Evolutionary conservation across 2,329 filamentous ascomycete genomes (phyloP).

Genomic region (Aschersonia sp.): DNA sequence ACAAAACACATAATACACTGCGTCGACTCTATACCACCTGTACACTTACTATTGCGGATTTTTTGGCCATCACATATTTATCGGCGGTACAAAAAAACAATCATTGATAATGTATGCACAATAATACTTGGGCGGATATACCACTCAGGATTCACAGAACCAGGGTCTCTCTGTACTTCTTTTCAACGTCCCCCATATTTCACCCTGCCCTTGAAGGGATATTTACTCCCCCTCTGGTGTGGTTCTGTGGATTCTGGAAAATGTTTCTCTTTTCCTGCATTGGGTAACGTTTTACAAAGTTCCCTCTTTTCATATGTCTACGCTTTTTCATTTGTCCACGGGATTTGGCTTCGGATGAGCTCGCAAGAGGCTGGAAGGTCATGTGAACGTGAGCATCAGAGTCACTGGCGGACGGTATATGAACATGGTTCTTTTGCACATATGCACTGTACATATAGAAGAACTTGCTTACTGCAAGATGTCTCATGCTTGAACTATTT

Average conservation of each 20-base stretch:
- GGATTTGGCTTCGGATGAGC: too few relatives aligned
- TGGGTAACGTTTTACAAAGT: not conserved
- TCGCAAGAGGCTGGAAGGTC: not conserved
- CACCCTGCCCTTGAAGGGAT: not conserved
- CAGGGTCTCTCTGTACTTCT: slow-evolving; percentile 6
- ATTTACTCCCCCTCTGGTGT: not conserved
- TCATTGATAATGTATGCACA: not conserved
- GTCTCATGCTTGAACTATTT: not conserved
- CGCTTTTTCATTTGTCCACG: too few relatives aligned
- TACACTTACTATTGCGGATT: not conserved
- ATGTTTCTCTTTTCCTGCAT: not conserved
- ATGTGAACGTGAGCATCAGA: not conserved
- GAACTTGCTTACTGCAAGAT: not conserved
- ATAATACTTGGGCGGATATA: slow-evolving; percentile 12
- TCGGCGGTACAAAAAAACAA: not conserved
- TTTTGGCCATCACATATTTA: slow-evolving; percentile 1
- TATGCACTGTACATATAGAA: not conserved
- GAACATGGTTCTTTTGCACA: not conserved
- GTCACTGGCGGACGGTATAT: not conserved
- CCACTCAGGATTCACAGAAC: slow-evolving; percentile 15
- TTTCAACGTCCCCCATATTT: not conserved
- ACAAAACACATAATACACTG: not conserved
- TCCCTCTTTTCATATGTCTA: not conserved
- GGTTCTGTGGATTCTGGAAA: not conserved
- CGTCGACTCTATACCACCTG: not conserved